Evolutionary conservation across 2,329 filamentous ascomycete species (phyloP).

Genomic region (Didymella pinodella): DNA sequence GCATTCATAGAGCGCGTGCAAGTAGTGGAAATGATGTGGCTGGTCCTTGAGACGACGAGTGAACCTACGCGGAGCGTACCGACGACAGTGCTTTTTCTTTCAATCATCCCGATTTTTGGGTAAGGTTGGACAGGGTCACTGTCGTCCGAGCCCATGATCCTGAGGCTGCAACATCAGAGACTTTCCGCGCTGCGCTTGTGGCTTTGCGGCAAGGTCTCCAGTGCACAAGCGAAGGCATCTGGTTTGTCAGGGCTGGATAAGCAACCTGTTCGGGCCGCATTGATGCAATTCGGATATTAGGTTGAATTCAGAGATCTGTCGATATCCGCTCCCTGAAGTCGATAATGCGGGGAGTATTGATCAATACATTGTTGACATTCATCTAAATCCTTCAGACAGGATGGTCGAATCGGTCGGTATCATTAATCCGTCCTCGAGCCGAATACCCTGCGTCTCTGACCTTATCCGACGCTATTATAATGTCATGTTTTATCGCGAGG

Average conservation of each 20-base stretch:
- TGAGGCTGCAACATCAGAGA: neutral
- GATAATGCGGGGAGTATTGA: constrained; percentile 9
- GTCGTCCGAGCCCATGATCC: neutral
- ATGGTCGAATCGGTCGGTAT: neutral
- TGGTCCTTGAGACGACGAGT: constrained; percentile 3
- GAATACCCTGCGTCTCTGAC: neutral
- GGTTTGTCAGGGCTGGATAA: neutral
- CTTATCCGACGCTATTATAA: neutral
- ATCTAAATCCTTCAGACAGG: constrained; percentile 1
- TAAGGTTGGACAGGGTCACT: neutral
- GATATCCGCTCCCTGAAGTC: constrained; percentile 23
- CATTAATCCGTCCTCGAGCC: neutral
- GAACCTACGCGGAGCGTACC: constrained; percentile 11
- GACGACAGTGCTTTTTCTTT: constrained; percentile 3
- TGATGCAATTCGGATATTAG: constrained; percentile 10
- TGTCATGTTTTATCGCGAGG: constrained; percentile 5
- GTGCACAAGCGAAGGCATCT: neutral
- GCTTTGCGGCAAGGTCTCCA: neutral
- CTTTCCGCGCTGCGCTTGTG: constrained; percentile 5
- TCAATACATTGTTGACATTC: constrained; percentile 9
- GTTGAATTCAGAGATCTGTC: constrained; percentile 16
- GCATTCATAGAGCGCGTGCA: neutral
- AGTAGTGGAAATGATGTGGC: constrained; percentile 14
- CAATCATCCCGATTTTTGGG: neutral
- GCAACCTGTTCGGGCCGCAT: constrained; percentile 2